Base-by-base conservation (phyloP, 2,329 filamentous ascomycete species). In the Pseudogymnoascus verrucosus region DNA sequence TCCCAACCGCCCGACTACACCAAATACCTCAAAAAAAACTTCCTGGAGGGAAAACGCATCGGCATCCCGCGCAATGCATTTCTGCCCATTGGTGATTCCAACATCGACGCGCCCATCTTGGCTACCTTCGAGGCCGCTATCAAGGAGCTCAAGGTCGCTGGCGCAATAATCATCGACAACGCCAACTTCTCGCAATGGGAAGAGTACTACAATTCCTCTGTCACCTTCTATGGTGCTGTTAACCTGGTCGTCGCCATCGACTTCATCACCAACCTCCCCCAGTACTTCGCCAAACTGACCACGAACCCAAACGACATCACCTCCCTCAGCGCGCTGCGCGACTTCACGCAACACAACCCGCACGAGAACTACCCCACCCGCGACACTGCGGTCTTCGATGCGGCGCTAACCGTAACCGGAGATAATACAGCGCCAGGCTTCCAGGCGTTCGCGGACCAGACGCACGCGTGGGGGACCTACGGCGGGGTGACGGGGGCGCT, bases 1-100 rank as follows among this genome's bases (percentile, higher is more conserved):
- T 76, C 77, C 21, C 73, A 67, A 0, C 71, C 82, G 1, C 86
- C 86, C 0, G 78, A 90, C 71, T 90, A 89, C 68, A 80, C 84
- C 7, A 78, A 76, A 2, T 83, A 86, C 0, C 83, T 86, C 69
- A 78, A 83, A 19, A 73, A 78, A 19, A 78, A 78, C 11, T 78
- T 79, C 0, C 76, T 89, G 0, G 65, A 74, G 10, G 84, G 84
- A 6, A 83, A 83, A 62, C 80, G 86, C 1, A 84, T 90, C 26
- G 88, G 88, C 3, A 79, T 90, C 3, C 84, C 87, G 0, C 78
- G 82, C 16, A 87, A 88, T 67, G 77, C 82, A 1, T 76, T 89
- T 36, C 75, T 76, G 2, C 67, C 74, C 2, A 72, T 69, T 21
- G 40, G 68, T 2, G 67, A 71, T 12, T 2, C 19, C 11, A 67